Base-by-base conservation (phyloP, 2,329 filamentous ascomycete species). In the Xylaria sp. region DNA sequence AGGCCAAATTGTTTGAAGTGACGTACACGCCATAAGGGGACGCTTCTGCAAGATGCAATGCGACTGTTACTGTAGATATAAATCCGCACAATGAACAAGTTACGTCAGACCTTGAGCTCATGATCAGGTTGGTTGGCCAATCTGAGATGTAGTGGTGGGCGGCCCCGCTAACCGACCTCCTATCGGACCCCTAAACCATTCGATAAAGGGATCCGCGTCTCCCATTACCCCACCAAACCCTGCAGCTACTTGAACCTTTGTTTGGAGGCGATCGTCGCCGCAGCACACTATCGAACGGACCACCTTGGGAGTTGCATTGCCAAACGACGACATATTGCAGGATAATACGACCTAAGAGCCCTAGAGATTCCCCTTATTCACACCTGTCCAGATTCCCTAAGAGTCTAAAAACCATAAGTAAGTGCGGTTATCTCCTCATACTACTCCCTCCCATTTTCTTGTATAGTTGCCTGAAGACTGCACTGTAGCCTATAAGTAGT, bases 321-420 rank as follows among this genome's bases (percentile, higher is more conserved):
- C 54, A 59, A 68, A 71, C 73, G 68, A 74, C 72, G 73, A 72
- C 71, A 74, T 70, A 38, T 31, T 71, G 70, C 72, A 73, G 72
- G 53, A 65, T 36, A 26, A 62, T 61, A 42, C 67, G 3, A 64
- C 64, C 36, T 13, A 23, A 23, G 28, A 15, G 53, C 20, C 11
- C 36, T n/a, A 7, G 26, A 31, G 31, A 1, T 33, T 61, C 20
- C 42, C 0, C 23, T 23, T 36, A 11, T 53, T 63, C 40, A 56
- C 10, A 26, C 53, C 59, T 44, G 15, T 42, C 51, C 17, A 7
- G 28, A 17, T 10, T 49, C 28, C 15, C 20, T 26, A 5, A 7
- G 17, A 9, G 26, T 17, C 15, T 40, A 9, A 31, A 36, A 42
- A 11, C n/a, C 33, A 62, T 63, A 68, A 66, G 64, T 68, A 68